A percentile compares a stretch with the other conserved stretches of the same genome.
Evolutionary conservation across 257 asterid species (phyloP).

Genomic region (Hygrophila difformis): DNA sequence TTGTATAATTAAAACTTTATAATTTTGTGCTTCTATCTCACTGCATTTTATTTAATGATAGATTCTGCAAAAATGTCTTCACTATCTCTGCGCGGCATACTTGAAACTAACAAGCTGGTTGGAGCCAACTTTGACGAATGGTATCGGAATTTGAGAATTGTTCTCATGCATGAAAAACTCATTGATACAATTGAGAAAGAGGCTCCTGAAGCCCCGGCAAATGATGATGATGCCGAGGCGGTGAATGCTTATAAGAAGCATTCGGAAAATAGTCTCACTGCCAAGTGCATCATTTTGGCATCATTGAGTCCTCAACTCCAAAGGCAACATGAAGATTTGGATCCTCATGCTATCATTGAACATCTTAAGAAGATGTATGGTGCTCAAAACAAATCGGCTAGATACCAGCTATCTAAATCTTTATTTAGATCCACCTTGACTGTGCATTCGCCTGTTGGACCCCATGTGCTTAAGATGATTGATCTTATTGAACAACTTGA

Average conservation of each 20-base stretch:
- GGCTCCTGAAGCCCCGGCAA: no score
- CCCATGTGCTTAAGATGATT: neutral
- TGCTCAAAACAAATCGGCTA: neutral
- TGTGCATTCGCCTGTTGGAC: no score
- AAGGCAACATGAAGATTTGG: conserved; percentile 1
- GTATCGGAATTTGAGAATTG: no score
- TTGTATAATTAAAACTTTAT: no score
- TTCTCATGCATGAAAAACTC: no score
- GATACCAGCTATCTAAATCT: neutral
- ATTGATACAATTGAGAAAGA: no score
- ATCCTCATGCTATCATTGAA: neutral
- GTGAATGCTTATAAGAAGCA: no score
- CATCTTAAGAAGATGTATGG: conserved; percentile 7
- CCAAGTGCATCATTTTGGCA: neutral
- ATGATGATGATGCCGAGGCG: no score
- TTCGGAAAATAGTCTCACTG: no score
- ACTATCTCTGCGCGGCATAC: neutral
- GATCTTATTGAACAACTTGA: conserved; percentile 7
- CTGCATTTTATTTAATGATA: neutral
- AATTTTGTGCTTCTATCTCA: neutral
- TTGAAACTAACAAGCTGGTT: neutral
- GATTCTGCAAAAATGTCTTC: neutral
- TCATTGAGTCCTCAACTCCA: neutral
- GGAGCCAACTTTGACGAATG: no score
- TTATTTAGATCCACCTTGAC: no score